Base-by-base conservation (phyloP, 129 eudicot species). In the Tagetes patula region DNA sequence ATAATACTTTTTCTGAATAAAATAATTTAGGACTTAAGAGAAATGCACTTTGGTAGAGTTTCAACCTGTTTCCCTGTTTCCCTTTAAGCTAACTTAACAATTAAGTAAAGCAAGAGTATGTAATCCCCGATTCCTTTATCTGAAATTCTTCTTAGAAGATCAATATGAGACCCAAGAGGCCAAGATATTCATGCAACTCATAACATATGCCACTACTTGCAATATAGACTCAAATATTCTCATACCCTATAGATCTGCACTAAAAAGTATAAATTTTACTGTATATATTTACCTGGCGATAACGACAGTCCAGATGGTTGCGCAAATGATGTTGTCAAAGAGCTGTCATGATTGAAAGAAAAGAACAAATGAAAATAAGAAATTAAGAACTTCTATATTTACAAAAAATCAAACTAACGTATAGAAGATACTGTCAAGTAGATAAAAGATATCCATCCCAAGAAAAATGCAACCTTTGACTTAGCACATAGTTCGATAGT, bases 261-360 rank as follows among this genome's bases (percentile, higher is more conserved):
- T 32, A 41, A 40, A 43, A 40, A 11, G 67, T 55, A 33, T 8
- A 64, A 47, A 34, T 59, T 46, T 64, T 46, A 45, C 38, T 40
- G 60, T 54, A 56, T 65, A 36, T 67, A 34, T 50, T 40, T 92
- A 94, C 99, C 97, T 9, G 82, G 87, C 20, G 99, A 94, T 74
- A 94, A 77, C 1, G 99, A 86, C 55, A 94, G 85, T 75, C 99
- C 99, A 50, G 99, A 94, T 79, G 99, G 99, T 76, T 94, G 99
- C 10, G 99, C 99, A 86, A 84, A 94, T n/a, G 99, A 90, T 59
- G 99, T 89, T 85, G 80, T 94, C 64, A 50, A 43, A 59, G 97
- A 82, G 86, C 99, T 94, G 76, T 75, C 55, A 40, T 74, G 72
- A 61, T 71, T 80, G 27, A 54, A 30, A 48, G 30, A 40, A 65